Evolutionary conservation across 2,329 filamentous ascomycete genomes (phyloP), one percentile per base, ranked within the genome.

Genomic region (Phialemoniopsis sp.): DNA sequence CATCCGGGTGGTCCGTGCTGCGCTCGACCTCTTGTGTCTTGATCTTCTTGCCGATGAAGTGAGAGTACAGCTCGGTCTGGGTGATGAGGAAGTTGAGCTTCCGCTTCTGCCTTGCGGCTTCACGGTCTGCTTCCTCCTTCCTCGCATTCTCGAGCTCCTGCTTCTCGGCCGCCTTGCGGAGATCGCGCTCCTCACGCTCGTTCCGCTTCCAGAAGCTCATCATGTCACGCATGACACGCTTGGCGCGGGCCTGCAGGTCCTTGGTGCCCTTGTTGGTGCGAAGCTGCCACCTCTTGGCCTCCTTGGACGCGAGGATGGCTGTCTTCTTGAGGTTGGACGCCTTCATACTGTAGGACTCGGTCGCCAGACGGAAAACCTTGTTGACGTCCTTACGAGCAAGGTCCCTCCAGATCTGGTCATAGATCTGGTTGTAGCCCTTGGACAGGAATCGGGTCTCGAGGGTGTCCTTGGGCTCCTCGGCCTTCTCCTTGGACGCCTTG

Each of bases 61-160:
- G 93, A 32, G 91, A 97, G 72, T 98, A 98, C 37, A 98, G 76
- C 61, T 98, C 93, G 1, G 93, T 98, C 67, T 98, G 93, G 2
- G 91, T 96, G 62, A 98, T 98, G 47, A 98, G 77, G 76, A 98
- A 98, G 67, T 98, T 97, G 60, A 98, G 87, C 71, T 98, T 98
- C 55, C 93, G 83, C 78, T 95, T 95, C 68, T 98, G 93, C 48
- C 93, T 81, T 52, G 95, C 95, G 13, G 93, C 89, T 76, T 98
- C 93, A 49, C 94, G 89, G 54, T 97, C 93, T 5, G 93, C 93
- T 70, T 98, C 93, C 44, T 91, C 90, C 66, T 91, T 94, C 65
- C 93, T 90, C 14, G 93, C 93, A 55, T 93, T 94, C 60, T 98
- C 93, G 35, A 98, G 78, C 67, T 97, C 93, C 61, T 95, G 89